These are phyloP conservation scores for Melanogaster broomeanus DNA, from an alignment of 768 basidiomycete genomes.

Conservation along the genomic window DNA sequence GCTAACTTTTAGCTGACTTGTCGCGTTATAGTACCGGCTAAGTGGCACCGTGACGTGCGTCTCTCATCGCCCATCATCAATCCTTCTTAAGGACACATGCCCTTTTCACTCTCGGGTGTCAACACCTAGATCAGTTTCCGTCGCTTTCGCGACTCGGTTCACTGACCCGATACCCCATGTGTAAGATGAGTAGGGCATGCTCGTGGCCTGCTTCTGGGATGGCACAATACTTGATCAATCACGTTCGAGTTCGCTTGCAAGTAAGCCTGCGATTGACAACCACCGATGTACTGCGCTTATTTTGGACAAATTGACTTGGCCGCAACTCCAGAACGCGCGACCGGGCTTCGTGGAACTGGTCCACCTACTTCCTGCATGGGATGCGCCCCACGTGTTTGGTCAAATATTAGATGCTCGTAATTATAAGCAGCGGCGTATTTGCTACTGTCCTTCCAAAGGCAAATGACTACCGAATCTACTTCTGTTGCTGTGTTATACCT, in stretches of 20 bases:
- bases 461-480: neutral
- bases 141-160: conserved; percentile 4
- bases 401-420: neutral
- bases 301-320: neutral
- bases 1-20: no score
- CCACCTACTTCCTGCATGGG: neutral
- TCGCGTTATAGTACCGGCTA: conserved; percentile 2
- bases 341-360: conserved; percentile 3
- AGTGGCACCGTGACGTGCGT: conserved; percentile 1
- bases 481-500: neutral
- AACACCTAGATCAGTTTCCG: neutral
- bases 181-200: conserved; percentile 7
- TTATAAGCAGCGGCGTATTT: conserved; percentile 2
- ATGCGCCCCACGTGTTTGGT: conserved; percentile 6
- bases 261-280: neutral
- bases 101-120: conserved; percentile 2
- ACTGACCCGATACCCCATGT: conserved; percentile 1
- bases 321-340: conserved; percentile 7
- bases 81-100: conserved; percentile 8
- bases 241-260: conserved; percentile 3
- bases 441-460: conserved; percentile 6
- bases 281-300: neutral
- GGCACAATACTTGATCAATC: conserved; percentile 1
- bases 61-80: neutral
- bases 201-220: neutral